Base-by-base conservation (phyloP, 345 rosid genomes). In the Viola odorata region DNA sequence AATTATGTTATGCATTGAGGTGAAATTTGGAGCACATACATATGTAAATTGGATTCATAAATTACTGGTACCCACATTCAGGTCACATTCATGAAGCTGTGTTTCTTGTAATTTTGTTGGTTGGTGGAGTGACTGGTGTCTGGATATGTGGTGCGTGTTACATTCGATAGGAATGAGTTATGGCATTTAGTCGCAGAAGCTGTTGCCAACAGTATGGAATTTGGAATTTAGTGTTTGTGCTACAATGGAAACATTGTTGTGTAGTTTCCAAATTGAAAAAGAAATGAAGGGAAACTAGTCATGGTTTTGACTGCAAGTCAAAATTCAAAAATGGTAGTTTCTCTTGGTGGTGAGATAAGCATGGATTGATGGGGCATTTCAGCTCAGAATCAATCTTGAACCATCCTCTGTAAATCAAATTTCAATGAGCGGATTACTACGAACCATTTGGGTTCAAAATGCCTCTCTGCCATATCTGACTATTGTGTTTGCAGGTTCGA, bases 401-500 rank as follows among this genome's bases (percentile, higher is more conserved):
- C 6, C 53, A 64, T 45, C 32, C 32, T 23, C 32, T 23, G 32
- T 0, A 0, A 23, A 23, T 23, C 32, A 23, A 23, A 23, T 23
- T 0, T 23, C 32, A 2, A 23, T 23, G 32, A 23, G 32, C 32
- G 32, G 32, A 23, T 23, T 23, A 23, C 32, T 23, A 23, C 32
- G 1, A 23, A 23, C 1, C 32, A 23, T 23, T 23, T 23, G 1
- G 32, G 32, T 23, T 23, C 32, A 23, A 23, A 23, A 23, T 23
- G 32, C 32, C 32, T 23, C 32, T 23, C 32, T 23, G 32, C 32
- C 1, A 23, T 23, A 23, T 23, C 32, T 23, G 32, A 23, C 32
- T 0, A 23, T 23, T 2, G 32, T 23, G 55, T 62, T 50, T 7
- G 63, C 80, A 92, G 98, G 96, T 71, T 89, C 96, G 50, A 79